Percentiles rank a stretch among this genome's conserved stretches.
phyloP scores from a whole-genome alignment of 2,329 filamentous ascomycete species.

The Botrytis medusae region DNA sequence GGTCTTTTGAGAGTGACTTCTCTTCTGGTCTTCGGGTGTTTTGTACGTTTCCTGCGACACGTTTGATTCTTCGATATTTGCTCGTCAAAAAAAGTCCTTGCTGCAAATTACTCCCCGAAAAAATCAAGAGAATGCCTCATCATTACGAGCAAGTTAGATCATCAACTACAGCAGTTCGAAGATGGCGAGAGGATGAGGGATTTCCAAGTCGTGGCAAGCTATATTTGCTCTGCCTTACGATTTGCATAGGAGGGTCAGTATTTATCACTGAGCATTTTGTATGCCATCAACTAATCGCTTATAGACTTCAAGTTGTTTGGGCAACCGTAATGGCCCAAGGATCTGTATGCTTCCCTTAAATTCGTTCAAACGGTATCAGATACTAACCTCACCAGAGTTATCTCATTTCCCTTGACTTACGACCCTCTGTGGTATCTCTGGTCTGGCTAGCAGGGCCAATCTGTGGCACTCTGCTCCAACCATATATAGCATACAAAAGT shows the following conservation, averaged over 20 bases:
- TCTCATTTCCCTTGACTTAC: background rate
- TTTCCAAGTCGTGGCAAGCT: constrained; percentile 1
- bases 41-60: background rate
- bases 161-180: background rate
- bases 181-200: background rate
- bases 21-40: background rate
- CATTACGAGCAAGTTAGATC: background rate
- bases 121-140: background rate
- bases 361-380: background rate
- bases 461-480: constrained; percentile 53
- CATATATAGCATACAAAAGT: constrained; percentile 53
- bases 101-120: background rate
- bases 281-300: background rate
- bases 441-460: constrained; percentile 55
- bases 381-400: background rate
- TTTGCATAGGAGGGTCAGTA: constrained; percentile 5
- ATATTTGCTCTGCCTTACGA: background rate
- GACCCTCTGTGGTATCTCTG: background rate
- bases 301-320: background rate
- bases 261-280: no score
- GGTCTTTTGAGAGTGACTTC: background rate
- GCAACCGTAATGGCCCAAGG: constrained; percentile 2
- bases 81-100: background rate
- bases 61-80: background rate
- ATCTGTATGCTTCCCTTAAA: background rate